Evolutionary conservation across 2,329 filamentous ascomycete species (phyloP).

Genomic region (Ramularia endophylla): DNA sequence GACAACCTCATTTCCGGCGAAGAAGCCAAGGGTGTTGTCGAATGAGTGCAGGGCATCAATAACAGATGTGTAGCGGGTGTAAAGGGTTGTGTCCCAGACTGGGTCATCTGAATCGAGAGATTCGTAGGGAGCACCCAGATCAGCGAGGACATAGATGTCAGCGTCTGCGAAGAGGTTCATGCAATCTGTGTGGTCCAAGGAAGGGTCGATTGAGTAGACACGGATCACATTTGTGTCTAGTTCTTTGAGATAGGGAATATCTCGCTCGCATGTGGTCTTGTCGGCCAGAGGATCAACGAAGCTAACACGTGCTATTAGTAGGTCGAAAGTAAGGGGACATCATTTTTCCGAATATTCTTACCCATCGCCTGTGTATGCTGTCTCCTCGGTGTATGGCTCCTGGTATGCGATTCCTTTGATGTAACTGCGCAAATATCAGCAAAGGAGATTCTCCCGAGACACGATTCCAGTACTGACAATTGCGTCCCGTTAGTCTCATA

Average conservation of each 20-base stretch:
- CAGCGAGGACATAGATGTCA: slow-evolving; percentile 92
- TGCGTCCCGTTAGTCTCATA: slow-evolving; percentile 71
- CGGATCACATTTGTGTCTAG: slow-evolving; percentile 88
- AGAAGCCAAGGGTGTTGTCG: slow-evolving; percentile 92
- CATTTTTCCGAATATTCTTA: too few species aligned
- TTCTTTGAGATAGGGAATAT: slow-evolving; percentile 72
- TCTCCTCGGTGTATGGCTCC: too few species aligned
- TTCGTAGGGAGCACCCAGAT: slow-evolving; percentile 68
- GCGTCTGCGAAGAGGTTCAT: slow-evolving; percentile 76
- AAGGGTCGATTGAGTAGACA: slow-evolving; percentile 86
- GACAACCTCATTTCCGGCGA: slow-evolving; percentile 95
- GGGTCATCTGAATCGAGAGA: slow-evolving; percentile 82
- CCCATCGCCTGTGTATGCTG: too few species aligned
- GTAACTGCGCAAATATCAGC: too few species aligned
- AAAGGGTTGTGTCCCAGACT: slow-evolving; percentile 72
- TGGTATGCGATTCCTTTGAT: slow-evolving; percentile 96
- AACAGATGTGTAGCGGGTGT: slow-evolving; percentile 73
- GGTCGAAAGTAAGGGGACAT: too few species aligned
- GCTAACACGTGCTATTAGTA: too few species aligned
- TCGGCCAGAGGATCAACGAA: too few species aligned
- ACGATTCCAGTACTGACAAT: too few species aligned
- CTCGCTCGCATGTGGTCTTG: slow-evolving; percentile 86
- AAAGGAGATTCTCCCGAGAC: too few species aligned
- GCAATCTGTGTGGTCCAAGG: slow-evolving; percentile 69
- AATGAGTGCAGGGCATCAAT: slow-evolving; percentile 76